Conservation (phyloP, 805 yeast species). For the Starmerella tilneyi region DNA sequence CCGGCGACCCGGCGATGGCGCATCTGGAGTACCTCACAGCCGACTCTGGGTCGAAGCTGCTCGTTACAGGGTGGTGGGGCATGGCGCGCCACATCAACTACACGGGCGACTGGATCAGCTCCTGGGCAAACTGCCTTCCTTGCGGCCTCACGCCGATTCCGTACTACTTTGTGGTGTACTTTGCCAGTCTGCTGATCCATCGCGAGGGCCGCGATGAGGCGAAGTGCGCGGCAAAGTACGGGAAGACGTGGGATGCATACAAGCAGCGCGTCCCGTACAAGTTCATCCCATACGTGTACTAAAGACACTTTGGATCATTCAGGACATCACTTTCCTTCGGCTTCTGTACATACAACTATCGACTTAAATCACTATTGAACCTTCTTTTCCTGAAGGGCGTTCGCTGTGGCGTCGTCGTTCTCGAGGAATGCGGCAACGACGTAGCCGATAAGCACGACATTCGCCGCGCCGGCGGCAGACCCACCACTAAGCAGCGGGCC, state of each 20-base stretch:
- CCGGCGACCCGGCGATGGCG: constrained; percentile 52
- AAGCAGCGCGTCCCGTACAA: constrained; percentile 74
- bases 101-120: constrained; percentile 89
- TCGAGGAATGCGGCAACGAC: constrained; percentile 63
- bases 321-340: too few species aligned
- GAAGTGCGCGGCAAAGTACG: constrained; percentile 79
- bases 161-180: constrained; percentile 76
- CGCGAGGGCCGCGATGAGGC: constrained; percentile 87
- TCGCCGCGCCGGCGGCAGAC: constrained; percentile 61
- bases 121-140: constrained; percentile 85
- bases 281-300: constrained; percentile 81
- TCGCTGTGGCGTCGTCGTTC: constrained; percentile 31
- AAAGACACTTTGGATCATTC: too few species aligned
- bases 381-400: constrained; percentile 14
- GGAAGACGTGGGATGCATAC: constrained; percentile 76
- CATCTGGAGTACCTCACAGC: constrained; percentile 65
- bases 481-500: constrained; percentile 53
- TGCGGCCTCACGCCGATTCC: constrained; percentile 77
- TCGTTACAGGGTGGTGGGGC: constrained; percentile 96
- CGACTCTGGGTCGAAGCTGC: constrained; percentile 62
- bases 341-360: neutral
- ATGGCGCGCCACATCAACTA: constrained; percentile 86
- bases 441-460: constrained; percentile 55
- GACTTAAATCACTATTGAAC: neutral
- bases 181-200: constrained; percentile 71